Evolutionary conservation across 2,329 filamentous ascomycete genomes (phyloP).

Genomic region (Phoma sp.): DNA sequence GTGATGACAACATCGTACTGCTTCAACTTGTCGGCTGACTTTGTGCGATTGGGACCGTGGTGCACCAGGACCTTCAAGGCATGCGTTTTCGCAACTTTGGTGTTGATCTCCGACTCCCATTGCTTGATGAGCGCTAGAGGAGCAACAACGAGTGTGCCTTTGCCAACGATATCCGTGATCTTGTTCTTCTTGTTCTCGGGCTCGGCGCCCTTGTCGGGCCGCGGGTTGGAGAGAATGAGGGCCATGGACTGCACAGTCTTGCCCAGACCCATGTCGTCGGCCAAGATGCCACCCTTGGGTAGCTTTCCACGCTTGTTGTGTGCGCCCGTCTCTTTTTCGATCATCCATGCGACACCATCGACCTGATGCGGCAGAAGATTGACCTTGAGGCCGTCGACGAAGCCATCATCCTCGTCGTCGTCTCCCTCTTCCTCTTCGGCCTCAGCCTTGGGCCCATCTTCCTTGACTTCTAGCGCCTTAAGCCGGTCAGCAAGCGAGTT

Average conservation of each 20-base stretch:
- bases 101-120: constrained; percentile 92
- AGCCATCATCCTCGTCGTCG: constrained; percentile 64
- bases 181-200: constrained; percentile 65
- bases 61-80: constrained; percentile 84
- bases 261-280: constrained; percentile 96
- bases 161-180: constrained; percentile 71
- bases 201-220: constrained; percentile 60
- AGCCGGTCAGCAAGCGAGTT: constrained; percentile 54
- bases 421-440: constrained; percentile 42
- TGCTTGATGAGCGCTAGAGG: constrained; percentile 94
- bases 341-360: constrained; percentile 95
- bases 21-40: constrained; percentile 76
- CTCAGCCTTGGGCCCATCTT: constrained; percentile 59
- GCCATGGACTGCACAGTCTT: constrained; percentile 96
- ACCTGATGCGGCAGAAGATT: constrained; percentile 92
- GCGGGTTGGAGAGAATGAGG: constrained; percentile 82
- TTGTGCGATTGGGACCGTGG: constrained; percentile 85
- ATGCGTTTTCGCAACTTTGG: constrained; percentile 75
- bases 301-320: constrained; percentile 79
- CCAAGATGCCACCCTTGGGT: constrained; percentile 91
- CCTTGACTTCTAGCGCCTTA: constrained; percentile 52
- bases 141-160: constrained; percentile 87
- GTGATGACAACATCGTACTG: constrained; percentile 95
- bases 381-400: constrained; percentile 81
- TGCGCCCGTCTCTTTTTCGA: constrained; percentile 83